phyloP scores from a whole-genome alignment of 1,284 basidiomycete genomes.

The Lentinula novae-zelandiae region DNA sequence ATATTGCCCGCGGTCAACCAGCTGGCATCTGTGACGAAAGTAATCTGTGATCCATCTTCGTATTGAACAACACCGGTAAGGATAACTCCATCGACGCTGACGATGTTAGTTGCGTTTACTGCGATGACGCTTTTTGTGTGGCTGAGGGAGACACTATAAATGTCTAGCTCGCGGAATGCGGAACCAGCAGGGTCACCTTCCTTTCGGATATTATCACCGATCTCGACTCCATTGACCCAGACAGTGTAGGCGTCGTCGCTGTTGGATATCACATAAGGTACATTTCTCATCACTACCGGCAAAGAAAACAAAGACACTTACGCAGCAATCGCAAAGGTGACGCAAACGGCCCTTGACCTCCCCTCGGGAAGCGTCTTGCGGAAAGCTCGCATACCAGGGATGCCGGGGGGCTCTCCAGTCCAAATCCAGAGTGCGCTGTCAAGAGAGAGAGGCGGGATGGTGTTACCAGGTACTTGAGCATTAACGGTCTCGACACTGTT shows the following conservation, averaged over 20 bases:
- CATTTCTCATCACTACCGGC: too few species aligned
- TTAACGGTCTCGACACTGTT: neutral
- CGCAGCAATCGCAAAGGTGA: neutral
- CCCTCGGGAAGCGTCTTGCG: neutral
- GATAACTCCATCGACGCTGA: neutral
- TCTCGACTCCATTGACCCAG: neutral
- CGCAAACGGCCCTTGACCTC: neutral
- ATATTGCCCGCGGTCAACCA: neutral
- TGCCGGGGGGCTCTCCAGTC: neutral
- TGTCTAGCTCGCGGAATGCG: neutral
- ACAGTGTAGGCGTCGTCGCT: slow-evolving; percentile 1
- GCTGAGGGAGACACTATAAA: neutral
- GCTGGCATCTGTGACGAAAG: neutral
- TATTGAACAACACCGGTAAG: neutral
- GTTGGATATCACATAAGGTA: too few species aligned
- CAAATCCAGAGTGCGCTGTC: neutral
- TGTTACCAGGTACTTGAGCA: neutral
- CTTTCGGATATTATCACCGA: neutral
- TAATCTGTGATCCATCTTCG: neutral
- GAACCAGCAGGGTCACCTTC: neutral
- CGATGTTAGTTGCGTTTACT: neutral
- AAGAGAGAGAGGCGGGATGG: neutral
- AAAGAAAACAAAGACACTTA: neutral
- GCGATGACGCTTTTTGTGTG: neutral
- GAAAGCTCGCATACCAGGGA: neutral